phyloP scores from a whole-genome alignment of 805 yeast genomes.

The Wickerhamiella galacta region DNA sequence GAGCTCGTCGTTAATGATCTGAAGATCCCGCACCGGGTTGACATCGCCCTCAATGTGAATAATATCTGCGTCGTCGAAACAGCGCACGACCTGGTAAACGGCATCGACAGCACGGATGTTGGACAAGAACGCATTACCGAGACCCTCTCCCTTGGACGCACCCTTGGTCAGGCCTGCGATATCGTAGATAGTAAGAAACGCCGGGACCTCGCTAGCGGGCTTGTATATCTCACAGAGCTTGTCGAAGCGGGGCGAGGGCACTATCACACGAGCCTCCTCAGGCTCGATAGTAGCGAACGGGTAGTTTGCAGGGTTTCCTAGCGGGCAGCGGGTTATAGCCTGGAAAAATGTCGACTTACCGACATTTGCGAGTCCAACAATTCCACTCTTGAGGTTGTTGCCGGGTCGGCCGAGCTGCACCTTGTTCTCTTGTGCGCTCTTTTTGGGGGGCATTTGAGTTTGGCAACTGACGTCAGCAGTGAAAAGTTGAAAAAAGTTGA shows the following conservation, averaged over 20 bases:
- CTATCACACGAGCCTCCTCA: constrained; percentile 42
- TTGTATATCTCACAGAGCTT: constrained; percentile 39
- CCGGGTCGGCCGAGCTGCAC: constrained; percentile 74
- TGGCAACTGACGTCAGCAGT: not conserved
- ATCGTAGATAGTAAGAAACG: constrained; percentile 82
- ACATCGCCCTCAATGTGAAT: constrained; percentile 96
- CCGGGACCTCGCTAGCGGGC: constrained; percentile 80
- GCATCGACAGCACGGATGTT: constrained; percentile 97
- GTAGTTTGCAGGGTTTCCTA: constrained; percentile 52
- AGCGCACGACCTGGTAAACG: constrained; percentile 91
- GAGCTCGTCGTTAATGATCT: constrained; percentile 78
- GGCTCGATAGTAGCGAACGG: constrained; percentile 70
- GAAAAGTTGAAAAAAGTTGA: not conserved
- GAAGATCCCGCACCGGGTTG: constrained; percentile 86
- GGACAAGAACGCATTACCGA: constrained; percentile 93
- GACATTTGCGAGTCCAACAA: constrained; percentile 78
- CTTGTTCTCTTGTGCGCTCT: constrained; percentile 52
- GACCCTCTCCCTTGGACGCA: constrained; percentile 92
- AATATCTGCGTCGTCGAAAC: constrained; percentile 95
- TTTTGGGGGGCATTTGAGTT: constrained; percentile 54
- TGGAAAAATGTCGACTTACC: constrained; percentile 44
- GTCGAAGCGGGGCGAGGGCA: constrained; percentile 35
- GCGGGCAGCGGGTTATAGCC: constrained; percentile 41
- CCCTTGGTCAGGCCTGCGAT: constrained; percentile 97
- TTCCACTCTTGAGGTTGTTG: constrained; percentile 59